A percentile compares a stretch with the other conserved stretches of the same genome.
phyloP scores from a whole-genome alignment of 1,139 yeast genomes.

The Kazachstania sp. region DNA sequence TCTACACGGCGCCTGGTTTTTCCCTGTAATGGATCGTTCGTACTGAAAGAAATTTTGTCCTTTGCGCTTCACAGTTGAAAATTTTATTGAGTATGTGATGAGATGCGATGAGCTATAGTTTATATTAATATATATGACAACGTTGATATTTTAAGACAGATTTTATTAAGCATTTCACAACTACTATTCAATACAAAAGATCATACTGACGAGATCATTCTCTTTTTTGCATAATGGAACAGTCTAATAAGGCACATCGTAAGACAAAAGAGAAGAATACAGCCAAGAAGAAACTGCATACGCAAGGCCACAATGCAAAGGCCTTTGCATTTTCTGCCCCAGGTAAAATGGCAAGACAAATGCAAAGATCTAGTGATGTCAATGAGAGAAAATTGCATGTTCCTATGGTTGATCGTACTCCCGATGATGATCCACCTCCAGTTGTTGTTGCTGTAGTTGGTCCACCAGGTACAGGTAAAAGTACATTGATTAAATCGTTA shows the following conservation, averaged over 20 bases:
- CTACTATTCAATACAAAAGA: neutral
- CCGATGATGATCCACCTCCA: slow-evolving; percentile 97
- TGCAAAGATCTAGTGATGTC: slow-evolving; percentile 76
- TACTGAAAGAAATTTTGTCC: too few relatives aligned
- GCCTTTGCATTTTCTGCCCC: slow-evolving; percentile 95
- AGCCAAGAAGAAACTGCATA: slow-evolving; percentile 80
- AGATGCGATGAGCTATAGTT: too few relatives aligned
- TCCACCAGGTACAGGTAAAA: slow-evolving; percentile 97
- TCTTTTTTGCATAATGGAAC: slow-evolving; percentile 31
- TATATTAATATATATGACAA: neutral
- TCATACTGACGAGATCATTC: neutral
- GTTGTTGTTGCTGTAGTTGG: slow-evolving; percentile 95
- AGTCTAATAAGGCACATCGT: slow-evolving; percentile 53
- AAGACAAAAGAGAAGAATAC: slow-evolving; percentile 49
- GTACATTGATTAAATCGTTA: slow-evolving; percentile 83
- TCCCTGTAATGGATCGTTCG: too few relatives aligned
- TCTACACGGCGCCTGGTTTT: too few relatives aligned
- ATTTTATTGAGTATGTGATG: too few relatives aligned
- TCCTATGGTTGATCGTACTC: slow-evolving; percentile 96
- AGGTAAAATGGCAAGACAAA: slow-evolving; percentile 75
- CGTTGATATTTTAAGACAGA: neutral
- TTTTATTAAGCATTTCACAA: neutral
- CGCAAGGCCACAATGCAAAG: slow-evolving; percentile 86
- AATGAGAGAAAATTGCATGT: slow-evolving; percentile 85
- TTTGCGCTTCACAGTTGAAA: neutral